Conservation (phyloP, 768 basidiomycete genomes). For the Agaricus blazei region DNA sequence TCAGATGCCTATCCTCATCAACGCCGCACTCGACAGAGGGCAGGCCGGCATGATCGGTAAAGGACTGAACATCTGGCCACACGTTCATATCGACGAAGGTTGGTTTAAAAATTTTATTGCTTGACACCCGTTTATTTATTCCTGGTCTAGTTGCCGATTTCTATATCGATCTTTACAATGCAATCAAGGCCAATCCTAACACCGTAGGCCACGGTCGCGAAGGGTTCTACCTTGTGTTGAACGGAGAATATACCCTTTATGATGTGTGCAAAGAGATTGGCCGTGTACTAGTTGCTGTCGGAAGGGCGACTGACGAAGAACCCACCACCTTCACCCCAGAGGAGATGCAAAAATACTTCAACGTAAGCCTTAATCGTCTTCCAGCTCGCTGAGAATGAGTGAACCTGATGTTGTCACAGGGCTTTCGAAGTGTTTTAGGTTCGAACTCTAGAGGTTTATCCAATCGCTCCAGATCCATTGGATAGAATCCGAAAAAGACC, state of each 20-base stretch:
- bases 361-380: slow-evolving; percentile 14
- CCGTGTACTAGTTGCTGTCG: slow-evolving; percentile 30
- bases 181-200: slow-evolving; percentile 18
- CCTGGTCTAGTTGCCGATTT: slow-evolving; percentile 36
- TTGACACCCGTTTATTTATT: neutral
- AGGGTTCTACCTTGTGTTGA: slow-evolving; percentile 48
- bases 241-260: slow-evolving; percentile 37
- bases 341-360: slow-evolving; percentile 36
- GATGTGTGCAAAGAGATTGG: slow-evolving; percentile 33
- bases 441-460: slow-evolving; percentile 40
- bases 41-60: slow-evolving; percentile 46
- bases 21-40: slow-evolving; percentile 33
- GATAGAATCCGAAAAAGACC: slow-evolving; percentile 48
- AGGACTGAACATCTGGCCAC: slow-evolving; percentile 49
- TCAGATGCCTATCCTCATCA: slow-evolving; percentile 43
- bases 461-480: slow-evolving; percentile 36
- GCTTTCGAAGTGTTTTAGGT: slow-evolving; percentile 8
- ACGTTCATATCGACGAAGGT: slow-evolving; percentile 54
- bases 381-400: neutral
- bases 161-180: slow-evolving; percentile 37
- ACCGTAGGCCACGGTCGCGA: slow-evolving; percentile 34
- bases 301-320: slow-evolving; percentile 28
- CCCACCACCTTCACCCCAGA: slow-evolving; percentile 44
- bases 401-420: neutral
- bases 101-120: neutral